Evolutionary conservation across 306 rosid genomes (phyloP), one percentile per base, ranked within the genome.

Genomic region (Alnus glutinosa): DNA sequence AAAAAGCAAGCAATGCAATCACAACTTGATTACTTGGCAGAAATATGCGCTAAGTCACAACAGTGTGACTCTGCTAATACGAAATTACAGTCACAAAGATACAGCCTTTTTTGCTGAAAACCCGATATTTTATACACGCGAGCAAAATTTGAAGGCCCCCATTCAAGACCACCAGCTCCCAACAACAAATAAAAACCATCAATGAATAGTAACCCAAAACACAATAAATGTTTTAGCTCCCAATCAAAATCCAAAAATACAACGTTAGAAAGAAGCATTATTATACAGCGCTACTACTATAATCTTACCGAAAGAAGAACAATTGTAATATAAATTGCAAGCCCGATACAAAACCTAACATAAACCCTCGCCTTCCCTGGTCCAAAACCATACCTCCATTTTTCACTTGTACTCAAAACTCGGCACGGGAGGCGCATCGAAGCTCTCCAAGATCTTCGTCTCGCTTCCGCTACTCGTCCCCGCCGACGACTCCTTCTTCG

Each of bases 381-480:
- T 18, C 18, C 2, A 5, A 15, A 77, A 32, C 34, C 44, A 75
- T 34, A 72, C 80, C 51, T 14, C 73, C 73, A 10, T 47, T 15
- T 13, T 64, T 93, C 85, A 93, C 76, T 91, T 93, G 87, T 85
- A 93, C 70, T 93, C 98, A 70, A 86, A 93, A 84, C 70, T 93
- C 2, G 98, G 98, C 63, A 93, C 88, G 0, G 98, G 92, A 7
- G 98, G 98, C 4, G 98, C 97, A 84, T 92, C 98, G 37, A 92
- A 94, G 71, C 98, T 94, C 87, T 94, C 98, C 92, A 92, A 78
- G 82, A 94, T 48, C 85, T 90, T 92, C 7, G 97, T 89, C 82
- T 92, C 97, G 82, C 97, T 92, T 74, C 92, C 98, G 4, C 89
- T 84, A 47, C 83, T 48, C 1, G 88, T 28, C 0, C 34, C 44